Evolutionary conservation across 345 rosid species (phyloP).

Genomic region (Eucalyptus cloeziana): DNA sequence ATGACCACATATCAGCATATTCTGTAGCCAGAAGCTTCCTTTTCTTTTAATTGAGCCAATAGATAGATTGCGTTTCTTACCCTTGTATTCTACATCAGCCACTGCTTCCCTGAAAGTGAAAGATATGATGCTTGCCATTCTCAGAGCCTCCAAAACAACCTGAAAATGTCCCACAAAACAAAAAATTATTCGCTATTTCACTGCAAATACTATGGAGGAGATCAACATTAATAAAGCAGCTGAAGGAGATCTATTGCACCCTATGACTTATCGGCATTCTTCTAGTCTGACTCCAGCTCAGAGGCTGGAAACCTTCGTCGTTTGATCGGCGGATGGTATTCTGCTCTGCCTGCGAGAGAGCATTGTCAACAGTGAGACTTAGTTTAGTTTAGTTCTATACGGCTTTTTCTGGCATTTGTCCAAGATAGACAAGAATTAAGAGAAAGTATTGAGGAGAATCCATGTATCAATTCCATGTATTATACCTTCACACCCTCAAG

Average conservation of each 20-base stretch:
- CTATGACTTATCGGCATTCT: slow-evolving; percentile 39
- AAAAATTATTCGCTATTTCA: neutral
- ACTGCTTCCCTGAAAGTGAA: slow-evolving; percentile 72
- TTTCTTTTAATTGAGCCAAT: neutral
- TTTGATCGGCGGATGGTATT: slow-evolving; percentile 17
- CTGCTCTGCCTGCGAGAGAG: slow-evolving; percentile 38
- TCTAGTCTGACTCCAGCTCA: slow-evolving; percentile 55
- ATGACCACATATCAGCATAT: neutral
- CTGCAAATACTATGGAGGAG: neutral
- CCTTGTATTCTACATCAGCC: slow-evolving; percentile 64
- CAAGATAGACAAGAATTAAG: neutral
- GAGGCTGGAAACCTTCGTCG: slow-evolving; percentile 6
- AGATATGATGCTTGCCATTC: slow-evolving; percentile 73
- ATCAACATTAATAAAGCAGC: neutral
- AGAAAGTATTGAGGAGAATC: neutral
- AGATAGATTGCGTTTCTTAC: slow-evolving; percentile 7
- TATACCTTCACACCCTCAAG: slow-evolving; percentile 68
- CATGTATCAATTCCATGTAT: neutral
- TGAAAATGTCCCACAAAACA: neutral
- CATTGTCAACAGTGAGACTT: neutral
- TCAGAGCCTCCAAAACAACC: slow-evolving; percentile 59
- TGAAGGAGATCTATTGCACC: slow-evolving; percentile 9
- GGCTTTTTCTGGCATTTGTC: neutral
- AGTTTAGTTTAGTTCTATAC: neutral
- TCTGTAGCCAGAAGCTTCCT: neutral